These are phyloP conservation scores for Austroboletus niveus DNA, from an alignment of 1,284 basidiomycete species.

Conservation along the genomic window DNA sequence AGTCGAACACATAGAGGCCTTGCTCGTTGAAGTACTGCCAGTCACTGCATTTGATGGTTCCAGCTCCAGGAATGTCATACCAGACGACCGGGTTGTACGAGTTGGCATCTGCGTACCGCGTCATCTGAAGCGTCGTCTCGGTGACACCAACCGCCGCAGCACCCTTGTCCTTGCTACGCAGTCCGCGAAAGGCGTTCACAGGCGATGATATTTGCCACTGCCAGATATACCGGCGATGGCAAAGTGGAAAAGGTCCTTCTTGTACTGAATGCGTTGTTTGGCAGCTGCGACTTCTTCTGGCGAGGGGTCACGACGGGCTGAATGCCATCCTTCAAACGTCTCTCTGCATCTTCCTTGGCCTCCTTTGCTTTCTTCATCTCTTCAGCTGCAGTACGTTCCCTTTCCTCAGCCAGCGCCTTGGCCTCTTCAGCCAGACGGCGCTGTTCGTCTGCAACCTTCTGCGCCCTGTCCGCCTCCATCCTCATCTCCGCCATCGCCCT, in stretches of 20 bases:
- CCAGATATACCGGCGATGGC: slow-evolving; percentile 36
- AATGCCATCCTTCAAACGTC: too few species aligned
- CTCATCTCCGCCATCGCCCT: slow-evolving; percentile 23
- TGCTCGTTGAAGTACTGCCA: too few species aligned
- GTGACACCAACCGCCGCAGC: slow-evolving; percentile 34
- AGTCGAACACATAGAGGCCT: too few species aligned
- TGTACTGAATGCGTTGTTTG: slow-evolving; percentile 26
- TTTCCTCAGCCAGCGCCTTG: slow-evolving; percentile 17
- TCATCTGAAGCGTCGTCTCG: slow-evolving; percentile 28
- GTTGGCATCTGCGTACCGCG: slow-evolving; percentile 28
- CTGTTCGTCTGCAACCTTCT: slow-evolving; percentile 19
- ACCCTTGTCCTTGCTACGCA: slow-evolving; percentile 20
- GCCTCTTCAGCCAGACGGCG: slow-evolving; percentile 24
- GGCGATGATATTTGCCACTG: slow-evolving; percentile 36
- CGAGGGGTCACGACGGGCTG: slow-evolving; percentile 17
- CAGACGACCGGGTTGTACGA: too few species aligned
- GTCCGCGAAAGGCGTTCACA: slow-evolving; percentile 35
- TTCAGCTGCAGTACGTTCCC: slow-evolving; percentile 11
- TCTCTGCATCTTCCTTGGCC: too few species aligned
- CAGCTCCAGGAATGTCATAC: too few species aligned
- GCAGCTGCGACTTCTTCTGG: slow-evolving; percentile 21
- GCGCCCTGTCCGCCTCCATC: slow-evolving; percentile 1
- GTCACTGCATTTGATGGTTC: too few species aligned
- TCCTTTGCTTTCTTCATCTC: too few species aligned
- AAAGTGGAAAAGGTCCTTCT: slow-evolving; percentile 22